Evolutionary conservation across 2,329 filamentous ascomycete species (phyloP).

Genomic region (Fusarium sp.): DNA sequence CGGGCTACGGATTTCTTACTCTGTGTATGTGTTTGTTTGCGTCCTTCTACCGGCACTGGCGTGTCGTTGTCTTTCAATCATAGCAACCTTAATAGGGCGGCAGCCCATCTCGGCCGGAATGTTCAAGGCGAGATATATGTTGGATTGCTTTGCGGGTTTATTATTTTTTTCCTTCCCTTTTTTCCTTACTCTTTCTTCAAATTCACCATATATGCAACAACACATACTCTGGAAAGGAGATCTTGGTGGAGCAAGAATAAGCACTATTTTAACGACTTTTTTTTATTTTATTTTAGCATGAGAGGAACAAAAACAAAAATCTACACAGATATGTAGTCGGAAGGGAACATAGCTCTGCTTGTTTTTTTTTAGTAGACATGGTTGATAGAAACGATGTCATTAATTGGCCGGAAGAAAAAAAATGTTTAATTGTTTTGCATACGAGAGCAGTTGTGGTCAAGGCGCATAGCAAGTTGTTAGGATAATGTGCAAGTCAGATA

Average conservation of each 20-base stretch:
- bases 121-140: constrained; percentile 27
- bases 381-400: constrained; percentile 46
- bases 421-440: constrained; percentile 42
- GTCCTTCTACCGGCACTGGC: constrained; percentile 13
- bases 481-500: constrained; percentile 1
- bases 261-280: constrained; percentile 45
- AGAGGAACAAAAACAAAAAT: constrained; percentile 45
- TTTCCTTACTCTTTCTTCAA: constrained; percentile 10
- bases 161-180: constrained; percentile 19
- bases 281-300: constrained; percentile 38
- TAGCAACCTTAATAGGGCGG: constrained; percentile 16
- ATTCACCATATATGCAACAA: constrained; percentile 29
- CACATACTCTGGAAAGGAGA: constrained; percentile 38
- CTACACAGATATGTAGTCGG: constrained; percentile 48
- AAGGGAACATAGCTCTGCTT: constrained; percentile 30
- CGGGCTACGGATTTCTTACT: constrained; percentile 12
- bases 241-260: constrained; percentile 33
- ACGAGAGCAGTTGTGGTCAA: neutral
- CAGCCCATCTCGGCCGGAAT: constrained; percentile 11
- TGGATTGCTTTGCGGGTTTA: constrained; percentile 18
- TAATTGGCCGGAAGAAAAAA: constrained; percentile 45
- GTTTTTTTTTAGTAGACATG: constrained; percentile 38
- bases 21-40: constrained; percentile 10
- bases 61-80: constrained; percentile 21
- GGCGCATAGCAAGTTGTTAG: constrained; percentile 20